Evolutionary conservation across 73 alveolate species (phyloP).

Genomic region (Tetrahymena elliotti): DNA sequence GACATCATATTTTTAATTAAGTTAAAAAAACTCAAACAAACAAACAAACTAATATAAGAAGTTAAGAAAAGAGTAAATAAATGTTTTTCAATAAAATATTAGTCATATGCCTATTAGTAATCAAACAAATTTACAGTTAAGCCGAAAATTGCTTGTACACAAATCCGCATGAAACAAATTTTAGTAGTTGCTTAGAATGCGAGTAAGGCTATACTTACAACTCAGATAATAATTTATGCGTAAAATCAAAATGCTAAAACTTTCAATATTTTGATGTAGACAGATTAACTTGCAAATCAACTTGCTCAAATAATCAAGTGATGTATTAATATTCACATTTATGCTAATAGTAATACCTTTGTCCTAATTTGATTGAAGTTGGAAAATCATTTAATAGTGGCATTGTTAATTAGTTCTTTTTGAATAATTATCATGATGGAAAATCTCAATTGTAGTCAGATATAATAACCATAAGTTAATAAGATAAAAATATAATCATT

Average conservation of each 20-base stretch:
- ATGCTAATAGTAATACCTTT: not conserved
- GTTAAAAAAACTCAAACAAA: too few relatives aligned
- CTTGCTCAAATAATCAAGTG: not conserved
- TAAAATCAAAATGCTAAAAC: not conserved
- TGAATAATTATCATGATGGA: not conserved
- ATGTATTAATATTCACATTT: too few relatives aligned
- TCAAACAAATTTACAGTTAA: too few relatives aligned
- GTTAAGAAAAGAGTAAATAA: too few relatives aligned
- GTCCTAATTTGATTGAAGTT: not conserved
- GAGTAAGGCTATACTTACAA: not conserved
- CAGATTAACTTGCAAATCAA: not conserved
- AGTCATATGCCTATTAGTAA: too few relatives aligned
- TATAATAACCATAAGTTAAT: not conserved
- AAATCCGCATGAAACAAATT: not conserved
- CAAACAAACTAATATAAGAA: too few relatives aligned
- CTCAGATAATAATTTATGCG: not conserved
- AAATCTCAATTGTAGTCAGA: not conserved
- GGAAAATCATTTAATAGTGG: not conserved
- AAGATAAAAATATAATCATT: not conserved
- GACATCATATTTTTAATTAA: too few relatives aligned
- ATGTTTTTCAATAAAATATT: too few relatives aligned
- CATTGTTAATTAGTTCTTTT: not conserved
- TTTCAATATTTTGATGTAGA: not conserved
- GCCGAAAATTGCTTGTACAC: not conserved
- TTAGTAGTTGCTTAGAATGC: not conserved